Percentiles rank a stretch among this genome's conserved stretches.
Evolutionary conservation across 176 grass and related monocot genomes (phyloP).

Genomic region (Hsuehochloa calcarea): DNA sequence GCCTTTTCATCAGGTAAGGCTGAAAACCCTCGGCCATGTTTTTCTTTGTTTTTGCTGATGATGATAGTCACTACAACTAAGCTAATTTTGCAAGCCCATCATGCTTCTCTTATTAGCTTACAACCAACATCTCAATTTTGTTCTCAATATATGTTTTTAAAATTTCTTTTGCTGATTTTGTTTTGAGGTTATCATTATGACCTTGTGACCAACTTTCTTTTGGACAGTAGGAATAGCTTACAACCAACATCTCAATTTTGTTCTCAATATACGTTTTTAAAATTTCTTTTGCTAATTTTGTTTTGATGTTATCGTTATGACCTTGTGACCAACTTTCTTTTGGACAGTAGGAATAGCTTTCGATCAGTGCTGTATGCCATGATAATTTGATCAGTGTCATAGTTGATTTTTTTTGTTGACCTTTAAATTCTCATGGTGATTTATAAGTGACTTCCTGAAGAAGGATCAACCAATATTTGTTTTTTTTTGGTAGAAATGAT

Average conservation of each 20-base stretch:
- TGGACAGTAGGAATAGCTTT: neutral
- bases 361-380: neutral
- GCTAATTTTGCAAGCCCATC: conserved; percentile 16
- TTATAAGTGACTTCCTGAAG: neutral
- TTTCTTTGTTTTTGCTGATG: conserved; percentile 14
- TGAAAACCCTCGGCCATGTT: neutral
- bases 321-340: conserved; percentile 3
- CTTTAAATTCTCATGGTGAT: neutral
- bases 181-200: neutral
- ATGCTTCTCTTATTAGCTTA: neutral
- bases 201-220: conserved; percentile 3
- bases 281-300: neutral
- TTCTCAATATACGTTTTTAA: neutral
- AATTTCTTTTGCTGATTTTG: neutral
- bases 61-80: neutral
- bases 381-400: neutral
- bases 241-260: neutral
- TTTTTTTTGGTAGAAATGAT: neutral
- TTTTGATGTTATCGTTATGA: neutral
- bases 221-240: neutral
- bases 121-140: neutral
- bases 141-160: neutral
- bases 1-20: conserved; percentile 81
- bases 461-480: conserved; percentile 11
- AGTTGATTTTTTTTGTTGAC: neutral